A percentile compares a stretch with the other conserved stretches of the same genome.
Evolutionary conservation across 148 eudicot species (phyloP).

Genomic region (Polygonum maritimum): DNA sequence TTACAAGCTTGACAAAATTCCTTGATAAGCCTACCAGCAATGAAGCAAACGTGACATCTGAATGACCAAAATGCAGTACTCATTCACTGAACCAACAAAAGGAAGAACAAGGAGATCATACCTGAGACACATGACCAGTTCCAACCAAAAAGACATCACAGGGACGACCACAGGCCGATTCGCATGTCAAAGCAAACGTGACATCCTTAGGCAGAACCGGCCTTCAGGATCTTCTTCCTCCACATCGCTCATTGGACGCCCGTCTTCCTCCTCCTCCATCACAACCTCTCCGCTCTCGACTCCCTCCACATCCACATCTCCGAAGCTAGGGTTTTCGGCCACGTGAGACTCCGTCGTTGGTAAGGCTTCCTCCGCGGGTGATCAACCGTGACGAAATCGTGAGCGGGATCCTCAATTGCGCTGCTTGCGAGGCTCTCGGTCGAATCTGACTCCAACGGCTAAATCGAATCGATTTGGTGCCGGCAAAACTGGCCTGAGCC

Average conservation of each 20-base stretch:
- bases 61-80: background rate
- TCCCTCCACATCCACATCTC: conserved; percentile 13
- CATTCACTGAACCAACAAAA: conserved; percentile 4
- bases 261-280: background rate
- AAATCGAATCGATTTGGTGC: conserved; percentile 5
- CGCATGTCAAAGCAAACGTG: conserved; percentile 50
- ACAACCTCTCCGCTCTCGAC: conserved; percentile 14
- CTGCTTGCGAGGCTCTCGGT: conserved; percentile 23
- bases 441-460: conserved; percentile 14
- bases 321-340: conserved; percentile 12
- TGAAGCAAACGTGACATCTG: conserved; percentile 11
- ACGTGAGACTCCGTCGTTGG: background rate
- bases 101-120: conserved; percentile 14
- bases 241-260: background rate
- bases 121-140: conserved; percentile 91
- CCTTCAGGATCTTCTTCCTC: conserved; percentile 13
- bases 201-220: conserved; percentile 43
- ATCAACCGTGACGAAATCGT: conserved; percentile 32
- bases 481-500: background rate
- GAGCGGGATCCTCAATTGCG: conserved; percentile 17
- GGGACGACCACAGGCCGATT: conserved; percentile 41
- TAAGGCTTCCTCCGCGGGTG: conserved; percentile 17
- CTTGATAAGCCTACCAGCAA: conserved; percentile 41
- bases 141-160: conserved; percentile 79
- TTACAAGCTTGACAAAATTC: conserved; percentile 24